These are phyloP conservation scores for Salix exigua DNA, from an alignment of 345 rosid species.

Conservation along the genomic window DNA sequence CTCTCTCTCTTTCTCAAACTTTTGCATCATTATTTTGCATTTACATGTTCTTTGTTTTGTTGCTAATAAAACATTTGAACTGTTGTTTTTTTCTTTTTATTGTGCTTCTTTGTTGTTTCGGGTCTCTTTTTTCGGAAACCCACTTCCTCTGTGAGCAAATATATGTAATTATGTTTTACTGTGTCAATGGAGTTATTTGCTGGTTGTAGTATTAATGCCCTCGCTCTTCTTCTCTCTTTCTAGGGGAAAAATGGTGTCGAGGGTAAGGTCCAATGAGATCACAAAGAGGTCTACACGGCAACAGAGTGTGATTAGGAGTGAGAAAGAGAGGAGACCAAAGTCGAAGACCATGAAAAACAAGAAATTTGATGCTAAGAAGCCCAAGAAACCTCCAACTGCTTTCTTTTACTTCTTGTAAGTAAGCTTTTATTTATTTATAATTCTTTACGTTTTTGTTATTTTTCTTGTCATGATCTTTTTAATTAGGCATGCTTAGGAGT, in stretches of 20 bases:
- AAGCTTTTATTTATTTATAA: not conserved
- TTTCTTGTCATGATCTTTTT: not conserved
- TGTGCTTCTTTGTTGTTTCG: not conserved
- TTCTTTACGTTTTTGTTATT: not conserved
- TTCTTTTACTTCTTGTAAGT: constrained; percentile 84
- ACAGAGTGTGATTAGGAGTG: constrained; percentile 3
- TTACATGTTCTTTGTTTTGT: no score
- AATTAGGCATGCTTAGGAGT: not conserved
- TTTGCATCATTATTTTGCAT: not conserved
- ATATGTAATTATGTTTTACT: not conserved
- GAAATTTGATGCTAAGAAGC: constrained; percentile 56
- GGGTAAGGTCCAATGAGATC: constrained; percentile 27
- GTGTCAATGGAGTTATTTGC: not conserved
- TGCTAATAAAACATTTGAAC: no score
- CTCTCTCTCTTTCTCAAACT: not conserved
- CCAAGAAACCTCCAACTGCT: constrained; percentile 92
- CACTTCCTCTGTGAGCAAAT: not conserved
- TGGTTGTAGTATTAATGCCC: not conserved
- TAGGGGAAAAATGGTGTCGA: constrained; percentile 34
- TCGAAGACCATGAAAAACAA: constrained; percentile 33
- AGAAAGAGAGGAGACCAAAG: constrained; percentile 24
- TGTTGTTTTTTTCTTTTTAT: no score
- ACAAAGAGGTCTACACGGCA: constrained; percentile 15
- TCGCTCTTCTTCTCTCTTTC: not conserved
- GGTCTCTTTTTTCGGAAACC: not conserved